Evolutionary conservation across 805 yeast species (phyloP).

Genomic region (Lipomyces mesembrius): DNA sequence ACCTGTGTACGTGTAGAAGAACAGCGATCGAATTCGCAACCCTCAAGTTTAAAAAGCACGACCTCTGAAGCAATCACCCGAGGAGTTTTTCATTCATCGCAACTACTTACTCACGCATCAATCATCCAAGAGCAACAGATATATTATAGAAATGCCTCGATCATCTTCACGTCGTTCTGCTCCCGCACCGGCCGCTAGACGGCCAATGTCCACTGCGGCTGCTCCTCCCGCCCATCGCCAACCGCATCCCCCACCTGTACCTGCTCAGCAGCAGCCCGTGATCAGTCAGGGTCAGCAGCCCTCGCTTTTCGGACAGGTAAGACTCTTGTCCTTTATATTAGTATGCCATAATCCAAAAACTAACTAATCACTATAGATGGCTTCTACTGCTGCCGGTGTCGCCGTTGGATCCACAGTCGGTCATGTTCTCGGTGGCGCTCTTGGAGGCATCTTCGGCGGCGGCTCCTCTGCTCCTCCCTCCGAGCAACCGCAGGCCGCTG

Average conservation of each 20-base stretch:
- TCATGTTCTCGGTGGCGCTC: conserved; percentile 94
- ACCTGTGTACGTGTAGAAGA: too few species aligned
- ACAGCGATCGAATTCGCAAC: too few species aligned
- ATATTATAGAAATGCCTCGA: conserved; percentile 38
- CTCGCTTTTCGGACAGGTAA: conserved; percentile 51
- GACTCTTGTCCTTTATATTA: neutral
- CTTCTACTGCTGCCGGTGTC: conserved; percentile 98
- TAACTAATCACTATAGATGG: conserved; percentile 65
- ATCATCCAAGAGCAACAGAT: neutral
- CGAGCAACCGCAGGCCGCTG: conserved; percentile 55
- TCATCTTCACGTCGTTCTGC: conserved; percentile 43
- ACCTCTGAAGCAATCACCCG: neutral
- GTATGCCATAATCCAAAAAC: neutral
- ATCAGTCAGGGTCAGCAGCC: conserved; percentile 51
- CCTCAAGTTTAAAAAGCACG: neutral
- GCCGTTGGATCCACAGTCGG: conserved; percentile 98
- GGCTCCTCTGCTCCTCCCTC: conserved; percentile 61
- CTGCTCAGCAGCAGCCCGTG: conserved; percentile 45
- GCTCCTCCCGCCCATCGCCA: conserved; percentile 58
- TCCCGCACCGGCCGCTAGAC: conserved; percentile 48
- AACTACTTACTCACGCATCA: neutral
- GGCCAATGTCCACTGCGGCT: conserved; percentile 81
- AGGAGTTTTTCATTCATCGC: neutral
- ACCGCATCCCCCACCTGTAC: conserved; percentile 55
- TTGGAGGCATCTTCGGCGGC: conserved; percentile 87